Conservation (phyloP, 2,329 filamentous ascomycete genomes). For the Chaetomium sp. region DNA sequence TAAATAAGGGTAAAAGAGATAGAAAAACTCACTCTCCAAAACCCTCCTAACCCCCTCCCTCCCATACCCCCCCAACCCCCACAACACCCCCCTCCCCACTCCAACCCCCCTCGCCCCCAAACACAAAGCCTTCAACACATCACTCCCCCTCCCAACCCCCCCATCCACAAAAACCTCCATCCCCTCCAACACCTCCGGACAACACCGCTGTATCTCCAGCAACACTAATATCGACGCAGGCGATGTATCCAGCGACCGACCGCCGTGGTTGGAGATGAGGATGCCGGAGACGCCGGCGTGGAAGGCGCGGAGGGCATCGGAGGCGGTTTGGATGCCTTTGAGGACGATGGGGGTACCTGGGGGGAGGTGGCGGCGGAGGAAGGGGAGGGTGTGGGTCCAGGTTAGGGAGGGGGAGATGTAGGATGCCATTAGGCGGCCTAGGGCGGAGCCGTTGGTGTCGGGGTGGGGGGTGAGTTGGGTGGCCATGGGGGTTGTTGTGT, state of each 20-base stretch:
- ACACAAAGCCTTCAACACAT: conserved; percentile 61
- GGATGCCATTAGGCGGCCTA: conserved; percentile 49
- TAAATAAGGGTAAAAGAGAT: too few relatives aligned
- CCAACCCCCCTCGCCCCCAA: conserved; percentile 59
- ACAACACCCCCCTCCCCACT: conserved; percentile 55
- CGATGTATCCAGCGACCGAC: conserved; percentile 46
- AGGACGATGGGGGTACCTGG: conserved; percentile 52
- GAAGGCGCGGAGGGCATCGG: conserved; percentile 55
- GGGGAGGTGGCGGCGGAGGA: conserved; percentile 52
- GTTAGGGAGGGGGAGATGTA: conserved; percentile 51
- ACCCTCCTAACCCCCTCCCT: conserved; percentile 49
- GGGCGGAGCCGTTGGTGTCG: conserved; percentile 47
- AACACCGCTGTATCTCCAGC: conserved; percentile 56
- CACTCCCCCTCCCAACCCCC: conserved; percentile 57
- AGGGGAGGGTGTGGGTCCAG: conserved; percentile 57
- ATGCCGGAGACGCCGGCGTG: conserved; percentile 60
- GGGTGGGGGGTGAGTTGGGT: conserved; percentile 43
- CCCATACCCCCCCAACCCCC: conserved; percentile 50
- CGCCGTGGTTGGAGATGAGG: conserved; percentile 65
- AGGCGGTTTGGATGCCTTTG: conserved; percentile 64
- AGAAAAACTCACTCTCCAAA: conserved; percentile 40
- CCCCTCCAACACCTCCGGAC: conserved; percentile 51
- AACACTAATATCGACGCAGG: conserved; percentile 52
- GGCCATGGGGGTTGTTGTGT: conserved; percentile 40
- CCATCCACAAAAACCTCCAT: conserved; percentile 61